Percentiles rank a stretch among this genome's conserved stretches.
phyloP scores from a whole-genome alignment of 164 flowering plant species.

The Litsea cubeba region DNA sequence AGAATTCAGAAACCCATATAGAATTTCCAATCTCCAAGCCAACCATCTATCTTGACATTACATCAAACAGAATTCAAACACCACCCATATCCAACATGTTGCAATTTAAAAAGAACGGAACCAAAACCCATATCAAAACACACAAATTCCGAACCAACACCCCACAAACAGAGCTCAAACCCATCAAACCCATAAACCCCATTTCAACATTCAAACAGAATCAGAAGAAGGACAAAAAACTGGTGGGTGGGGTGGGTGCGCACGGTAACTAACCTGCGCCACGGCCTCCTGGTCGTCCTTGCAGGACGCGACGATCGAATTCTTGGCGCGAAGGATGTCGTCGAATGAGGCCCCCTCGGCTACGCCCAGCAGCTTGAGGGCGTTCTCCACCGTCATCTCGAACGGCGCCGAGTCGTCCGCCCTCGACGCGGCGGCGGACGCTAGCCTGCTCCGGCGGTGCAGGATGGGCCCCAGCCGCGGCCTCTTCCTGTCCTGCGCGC shows the following conservation, averaged over 20 bases:
- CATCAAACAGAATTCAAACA: no score
- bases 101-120: no score
- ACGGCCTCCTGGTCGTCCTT: slow-evolving; percentile 64
- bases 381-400: slow-evolving; percentile 89
- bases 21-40: no score
- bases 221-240: neutral
- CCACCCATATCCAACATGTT: no score
- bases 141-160: no score
- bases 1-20: no score
- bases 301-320: slow-evolving; percentile 54
- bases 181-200: no score
- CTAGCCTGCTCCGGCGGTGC: slow-evolving; percentile 17
- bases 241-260: neutral
- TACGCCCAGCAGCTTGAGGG: slow-evolving; percentile 79
- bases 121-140: no score
- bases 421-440: slow-evolving; percentile 20
- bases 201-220: neutral
- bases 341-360: slow-evolving; percentile 80
- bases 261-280: slow-evolving; percentile 50
- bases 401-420: slow-evolving; percentile 68
- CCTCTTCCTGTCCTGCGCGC: neutral
- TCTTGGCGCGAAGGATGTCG: slow-evolving; percentile 85
- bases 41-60: no score
- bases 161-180: no score
- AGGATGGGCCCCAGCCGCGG: slow-evolving; percentile 8